Conservation (phyloP, 805 yeast species). For the Metschnikowia shivogae region DNA sequence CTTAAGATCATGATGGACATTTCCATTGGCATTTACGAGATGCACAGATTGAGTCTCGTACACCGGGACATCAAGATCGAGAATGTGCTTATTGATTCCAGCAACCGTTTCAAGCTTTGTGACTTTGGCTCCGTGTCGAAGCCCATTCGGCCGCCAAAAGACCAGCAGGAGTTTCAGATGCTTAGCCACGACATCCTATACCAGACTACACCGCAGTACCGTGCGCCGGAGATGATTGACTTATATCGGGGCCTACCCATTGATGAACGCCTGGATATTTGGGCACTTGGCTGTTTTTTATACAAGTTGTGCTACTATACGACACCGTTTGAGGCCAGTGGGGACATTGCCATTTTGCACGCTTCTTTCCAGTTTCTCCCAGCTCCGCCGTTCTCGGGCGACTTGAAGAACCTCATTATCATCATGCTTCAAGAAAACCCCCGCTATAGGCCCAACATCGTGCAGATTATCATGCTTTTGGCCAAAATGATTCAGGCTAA, state of each 20-base stretch:
- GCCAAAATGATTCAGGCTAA: slow-evolving; percentile 44
- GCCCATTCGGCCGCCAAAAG: slow-evolving; percentile 66
- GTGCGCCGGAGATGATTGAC: slow-evolving; percentile 96
- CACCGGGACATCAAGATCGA: slow-evolving; percentile 95
- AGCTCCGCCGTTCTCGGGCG: slow-evolving; percentile 63
- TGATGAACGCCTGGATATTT: slow-evolving; percentile 88
- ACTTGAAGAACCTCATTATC: slow-evolving; percentile 68
- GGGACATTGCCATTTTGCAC: slow-evolving; percentile 80
- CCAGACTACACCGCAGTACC: slow-evolving; percentile 93
- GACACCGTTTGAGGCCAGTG: slow-evolving; percentile 91
- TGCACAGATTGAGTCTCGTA: slow-evolving; percentile 77
- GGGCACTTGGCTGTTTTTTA: slow-evolving; percentile 94
- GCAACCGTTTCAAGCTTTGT: slow-evolving; percentile 72
- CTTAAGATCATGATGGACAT: slow-evolving; percentile 81
- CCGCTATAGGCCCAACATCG: slow-evolving; percentile 75
- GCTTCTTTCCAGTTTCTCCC: slow-evolving; percentile 76
- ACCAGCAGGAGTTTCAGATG: slow-evolving; percentile 66
- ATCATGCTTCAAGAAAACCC: slow-evolving; percentile 85
- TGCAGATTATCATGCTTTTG: slow-evolving; percentile 70
- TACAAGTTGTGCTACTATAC: slow-evolving; percentile 89
- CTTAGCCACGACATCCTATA: slow-evolving; percentile 79
- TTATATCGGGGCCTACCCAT: slow-evolving; percentile 76
- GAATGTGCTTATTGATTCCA: slow-evolving; percentile 76
- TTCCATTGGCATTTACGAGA: slow-evolving; percentile 70
- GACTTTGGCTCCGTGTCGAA: slow-evolving; percentile 91